These are phyloP conservation scores for Diplodia scrobiculata DNA, from an alignment of 2,329 filamentous ascomycete genomes.

Conservation along the genomic window DNA sequence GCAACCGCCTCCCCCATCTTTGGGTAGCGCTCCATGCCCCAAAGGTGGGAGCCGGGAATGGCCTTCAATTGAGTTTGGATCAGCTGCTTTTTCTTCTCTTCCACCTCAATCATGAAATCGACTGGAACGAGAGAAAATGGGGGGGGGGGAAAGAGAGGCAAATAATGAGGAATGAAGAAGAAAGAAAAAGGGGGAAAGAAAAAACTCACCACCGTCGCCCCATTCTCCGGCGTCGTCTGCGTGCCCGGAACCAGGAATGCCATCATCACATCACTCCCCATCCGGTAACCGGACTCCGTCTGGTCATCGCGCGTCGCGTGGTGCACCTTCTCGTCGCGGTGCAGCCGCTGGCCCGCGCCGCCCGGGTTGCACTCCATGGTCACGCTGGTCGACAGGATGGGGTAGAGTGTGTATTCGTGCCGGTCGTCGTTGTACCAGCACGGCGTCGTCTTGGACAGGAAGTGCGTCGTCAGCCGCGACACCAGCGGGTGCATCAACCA, in stretches of 20 bases:
- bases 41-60: slow-evolving; percentile 48
- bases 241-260: slow-evolving; percentile 31
- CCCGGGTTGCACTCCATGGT: slow-evolving; percentile 44
- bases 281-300: slow-evolving; percentile 36
- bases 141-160: neutral
- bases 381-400: slow-evolving; percentile 14
- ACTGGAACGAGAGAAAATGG: neutral
- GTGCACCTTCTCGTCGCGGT: slow-evolving; percentile 44
- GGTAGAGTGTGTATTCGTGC: slow-evolving; percentile 8
- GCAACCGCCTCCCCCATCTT: slow-evolving; percentile 45
- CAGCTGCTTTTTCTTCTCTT: neutral
- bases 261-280: slow-evolving; percentile 23
- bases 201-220: slow-evolving; percentile 41
- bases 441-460: slow-evolving; percentile 21
- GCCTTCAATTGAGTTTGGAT: slow-evolving; percentile 29
- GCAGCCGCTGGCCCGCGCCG: slow-evolving; percentile 45
- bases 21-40: slow-evolving; percentile 46
- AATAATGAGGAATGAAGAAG: neutral
- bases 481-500: slow-evolving; percentile 33
- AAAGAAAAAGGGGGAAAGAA: neutral
- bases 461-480: neutral
- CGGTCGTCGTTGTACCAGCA: slow-evolving; percentile 25
- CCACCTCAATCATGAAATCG: neutral
- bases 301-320: slow-evolving; percentile 41
- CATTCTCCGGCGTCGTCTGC: slow-evolving; percentile 47